Evolutionary conservation across 2,329 filamentous ascomycete species (phyloP), one percentile per base, ranked within the genome.

Genomic region (Paecilomyces fulvus): DNA sequence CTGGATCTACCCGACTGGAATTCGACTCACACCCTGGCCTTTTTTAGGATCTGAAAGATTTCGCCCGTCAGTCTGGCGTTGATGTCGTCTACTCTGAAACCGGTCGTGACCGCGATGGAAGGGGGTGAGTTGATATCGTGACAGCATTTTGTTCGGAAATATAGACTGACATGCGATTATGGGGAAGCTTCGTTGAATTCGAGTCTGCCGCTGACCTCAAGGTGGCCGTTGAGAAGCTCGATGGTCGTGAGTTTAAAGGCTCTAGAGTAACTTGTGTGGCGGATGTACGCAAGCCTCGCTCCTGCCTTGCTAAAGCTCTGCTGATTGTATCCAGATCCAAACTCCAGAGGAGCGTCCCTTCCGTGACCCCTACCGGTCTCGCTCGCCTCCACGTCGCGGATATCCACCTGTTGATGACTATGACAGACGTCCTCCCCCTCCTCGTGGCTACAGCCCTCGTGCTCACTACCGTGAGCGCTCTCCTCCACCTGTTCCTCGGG

Each of bases 61-160:
- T 99, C 77, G 94, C 94, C 61, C 91, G 94, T 72, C 90, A 95
- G 75, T 95, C 92, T 74, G 91, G 91, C 75, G 84, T 96, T 75
- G 94, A 97, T 74, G 94, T 99, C 63, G 94, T 99, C 69, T 99
- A 96, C 75, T 96, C 92, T 63, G 94, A 99, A 78, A 95, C 95
- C 59, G 88, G 87, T 67, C 91, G 92, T 68, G 92, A 95, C 72
- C 88, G 88, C 64, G 90, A 95, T 73, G 90, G 91, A 63, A 90
- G 89, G 83, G 92, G 92, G 91, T 96, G 76, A 76, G 88, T 80
- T 59, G 51, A 58, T 46, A 49, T 56, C 20, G 43, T 50, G 51
- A 51, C 56, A 59, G 63, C 65, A 54, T 65, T 54, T 60, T 25
- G 51, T 51, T 25, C 33, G 48, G 55, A 64, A 46, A 30, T 55